These are phyloP conservation scores for Kodamaea kakaduensis DNA, from an alignment of 805 yeast species.

Conservation along the genomic window DNA sequence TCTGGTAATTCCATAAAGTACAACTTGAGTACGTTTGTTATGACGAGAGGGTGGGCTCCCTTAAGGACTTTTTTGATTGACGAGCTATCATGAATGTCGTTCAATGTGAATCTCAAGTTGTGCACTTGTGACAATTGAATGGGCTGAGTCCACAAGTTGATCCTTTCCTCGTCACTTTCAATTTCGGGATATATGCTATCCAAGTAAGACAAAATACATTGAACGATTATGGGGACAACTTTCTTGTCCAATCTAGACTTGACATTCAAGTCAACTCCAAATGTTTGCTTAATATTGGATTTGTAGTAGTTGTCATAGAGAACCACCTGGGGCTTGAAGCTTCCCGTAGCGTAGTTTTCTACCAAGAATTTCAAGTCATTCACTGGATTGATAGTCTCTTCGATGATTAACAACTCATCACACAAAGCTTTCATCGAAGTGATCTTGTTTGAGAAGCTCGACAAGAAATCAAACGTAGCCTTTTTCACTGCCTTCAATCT, in stretches of 20 bases:
- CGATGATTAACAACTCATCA: conserved; percentile 59
- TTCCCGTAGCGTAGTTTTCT: conserved; percentile 68
- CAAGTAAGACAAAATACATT: conserved; percentile 59
- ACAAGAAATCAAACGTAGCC: conserved; percentile 67
- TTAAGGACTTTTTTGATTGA: conserved; percentile 32
- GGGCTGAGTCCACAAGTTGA: conserved; percentile 63
- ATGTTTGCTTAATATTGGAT: conserved; percentile 61
- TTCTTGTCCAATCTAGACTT: conserved; percentile 68
- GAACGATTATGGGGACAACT: conserved; percentile 65
- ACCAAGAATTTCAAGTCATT: conserved; percentile 64
- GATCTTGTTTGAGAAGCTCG: conserved; percentile 59
- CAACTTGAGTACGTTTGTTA: conserved; percentile 66
- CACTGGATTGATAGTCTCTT: conserved; percentile 67
- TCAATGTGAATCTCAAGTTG: conserved; percentile 52
- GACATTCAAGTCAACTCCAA: conserved; percentile 74
- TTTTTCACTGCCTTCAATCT: conserved; percentile 72
- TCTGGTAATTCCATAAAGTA: conserved; percentile 79
- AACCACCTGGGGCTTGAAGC: conserved; percentile 65
- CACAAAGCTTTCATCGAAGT: conserved; percentile 54
- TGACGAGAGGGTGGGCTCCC: conserved; percentile 49
- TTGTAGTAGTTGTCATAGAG: conserved; percentile 79
- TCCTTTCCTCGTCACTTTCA: conserved; percentile 63
- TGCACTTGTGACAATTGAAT: conserved; percentile 62
- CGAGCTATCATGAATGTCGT: conserved; percentile 28
- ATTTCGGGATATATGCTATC: conserved; percentile 69